phyloP scores from a whole-genome alignment of 1,284 basidiomycete species.

The Boletellus deceptivus region DNA sequence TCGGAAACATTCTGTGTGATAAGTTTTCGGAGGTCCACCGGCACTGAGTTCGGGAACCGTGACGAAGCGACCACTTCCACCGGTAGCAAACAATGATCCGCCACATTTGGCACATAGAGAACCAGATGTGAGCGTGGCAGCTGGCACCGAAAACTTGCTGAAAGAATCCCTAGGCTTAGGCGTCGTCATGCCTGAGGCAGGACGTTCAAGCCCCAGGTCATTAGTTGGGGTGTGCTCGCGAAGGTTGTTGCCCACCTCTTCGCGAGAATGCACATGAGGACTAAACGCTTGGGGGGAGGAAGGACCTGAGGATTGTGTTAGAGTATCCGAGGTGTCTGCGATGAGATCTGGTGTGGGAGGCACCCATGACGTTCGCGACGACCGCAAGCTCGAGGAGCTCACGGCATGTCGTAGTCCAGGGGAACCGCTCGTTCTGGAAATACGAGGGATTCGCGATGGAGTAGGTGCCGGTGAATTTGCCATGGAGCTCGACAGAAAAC shows the following conservation, averaged over 20 bases:
- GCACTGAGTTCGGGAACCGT: constrained; percentile 58
- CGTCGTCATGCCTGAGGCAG: constrained; percentile 15
- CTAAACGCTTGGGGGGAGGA: constrained; percentile 52
- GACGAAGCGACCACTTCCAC: constrained; percentile 58
- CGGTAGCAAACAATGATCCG: constrained; percentile 53
- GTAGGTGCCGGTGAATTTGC: constrained; percentile 13
- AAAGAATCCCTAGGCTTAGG: constrained; percentile 26
- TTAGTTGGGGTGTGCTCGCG: constrained; percentile 11
- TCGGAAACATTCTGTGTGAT: constrained; percentile 72
- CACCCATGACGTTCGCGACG: constrained; percentile 31
- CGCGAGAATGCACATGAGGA: constrained; percentile 23
- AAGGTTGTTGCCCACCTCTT: constrained; percentile 7
- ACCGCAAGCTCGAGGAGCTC: constrained; percentile 32
- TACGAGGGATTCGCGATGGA: constrained; percentile 34
- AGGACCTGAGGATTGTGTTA: constrained; percentile 52
- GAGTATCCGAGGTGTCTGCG: constrained; percentile 59
- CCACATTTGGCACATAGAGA: constrained; percentile 56
- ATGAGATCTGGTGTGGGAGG: constrained; percentile 59
- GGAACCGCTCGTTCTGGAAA: constrained; percentile 24
- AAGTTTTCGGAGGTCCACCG: constrained; percentile 50
- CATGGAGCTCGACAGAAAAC: constrained; percentile 6
- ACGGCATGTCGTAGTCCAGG: constrained; percentile 27
- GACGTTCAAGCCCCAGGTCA: constrained; percentile 8
- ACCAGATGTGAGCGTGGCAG: constrained; percentile 28
- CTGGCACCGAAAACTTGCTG: constrained; percentile 22